Conservation (phyloP, 2,329 filamentous ascomycete genomes). For the Phaeosphaeria sp. region DNA sequence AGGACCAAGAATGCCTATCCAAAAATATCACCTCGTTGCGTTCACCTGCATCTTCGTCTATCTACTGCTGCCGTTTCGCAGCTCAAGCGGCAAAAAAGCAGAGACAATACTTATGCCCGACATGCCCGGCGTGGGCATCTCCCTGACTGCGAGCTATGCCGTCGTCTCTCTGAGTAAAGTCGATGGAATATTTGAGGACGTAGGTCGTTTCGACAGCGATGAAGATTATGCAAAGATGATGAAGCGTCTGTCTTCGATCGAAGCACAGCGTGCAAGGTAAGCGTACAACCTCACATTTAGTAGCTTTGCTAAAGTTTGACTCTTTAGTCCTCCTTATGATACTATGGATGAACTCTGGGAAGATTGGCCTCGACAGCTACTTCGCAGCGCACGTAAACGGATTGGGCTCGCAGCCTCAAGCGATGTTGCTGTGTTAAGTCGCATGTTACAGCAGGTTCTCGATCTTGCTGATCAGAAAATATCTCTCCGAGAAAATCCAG, state of each 20-base stretch:
- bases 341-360: conserved; percentile 12
- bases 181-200: neutral
- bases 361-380: conserved; percentile 10
- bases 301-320: neutral
- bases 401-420: conserved; percentile 10
- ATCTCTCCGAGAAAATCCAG: neutral
- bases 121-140: neutral
- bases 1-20: too few relatives aligned
- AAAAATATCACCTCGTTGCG: neutral
- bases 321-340: conserved; percentile 8
- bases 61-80: neutral
- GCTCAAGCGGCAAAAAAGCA: neutral
- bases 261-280: neutral
- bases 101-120: neutral
- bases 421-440: conserved; percentile 8
- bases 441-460: conserved; percentile 4
- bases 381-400: conserved; percentile 2
- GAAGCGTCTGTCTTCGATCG: neutral
- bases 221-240: neutral
- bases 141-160: neutral
- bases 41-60: neutral
- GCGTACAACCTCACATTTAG: neutral
- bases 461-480: neutral
- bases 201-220: neutral
- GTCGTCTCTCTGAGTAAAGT: neutral